Conservation (phyloP, 108 stramenopile species). For the Skeletonema marinoi region DNA sequence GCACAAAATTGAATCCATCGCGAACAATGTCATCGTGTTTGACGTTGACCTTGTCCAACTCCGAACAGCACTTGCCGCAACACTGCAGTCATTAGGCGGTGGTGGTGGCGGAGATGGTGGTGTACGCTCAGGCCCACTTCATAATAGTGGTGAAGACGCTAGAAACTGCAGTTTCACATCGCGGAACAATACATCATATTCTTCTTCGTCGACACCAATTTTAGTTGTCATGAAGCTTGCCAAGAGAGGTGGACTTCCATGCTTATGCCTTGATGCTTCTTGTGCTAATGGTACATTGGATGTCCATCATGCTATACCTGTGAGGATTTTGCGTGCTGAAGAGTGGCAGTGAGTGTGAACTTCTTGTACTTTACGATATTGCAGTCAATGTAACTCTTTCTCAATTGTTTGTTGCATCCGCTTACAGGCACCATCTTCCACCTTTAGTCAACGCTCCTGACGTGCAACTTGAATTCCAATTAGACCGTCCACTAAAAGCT, state of each 20-base stretch:
- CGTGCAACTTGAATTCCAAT: conserved; percentile 78
- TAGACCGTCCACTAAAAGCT: conserved; percentile 63
- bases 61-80: conserved; percentile 73
- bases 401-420: not conserved
- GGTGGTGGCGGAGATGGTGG: conserved; percentile 21
- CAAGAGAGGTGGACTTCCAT: conserved; percentile 79
- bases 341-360: conserved; percentile 72
- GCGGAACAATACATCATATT: conserved; percentile 6
- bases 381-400: not conserved
- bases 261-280: conserved; percentile 79
- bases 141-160: conserved; percentile 42
- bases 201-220: conserved; percentile 21
- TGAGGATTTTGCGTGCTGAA: conserved; percentile 66
- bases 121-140: conserved; percentile 26
- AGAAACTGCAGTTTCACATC: conserved; percentile 15
- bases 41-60: conserved; percentile 81
- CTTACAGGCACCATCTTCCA: conserved; percentile 67
- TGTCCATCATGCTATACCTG: conserved; percentile 88
- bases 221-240: conserved; percentile 76
- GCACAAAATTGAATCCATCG: conserved; percentile 81
- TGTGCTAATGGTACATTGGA: conserved; percentile 65
- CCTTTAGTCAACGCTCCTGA: conserved; percentile 69
- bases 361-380: not conserved
- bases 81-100: conserved; percentile 47
- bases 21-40: conserved; percentile 85